Base-by-base conservation (phyloP, 257 asterid species). In the Euphrasia confusa region DNA sequence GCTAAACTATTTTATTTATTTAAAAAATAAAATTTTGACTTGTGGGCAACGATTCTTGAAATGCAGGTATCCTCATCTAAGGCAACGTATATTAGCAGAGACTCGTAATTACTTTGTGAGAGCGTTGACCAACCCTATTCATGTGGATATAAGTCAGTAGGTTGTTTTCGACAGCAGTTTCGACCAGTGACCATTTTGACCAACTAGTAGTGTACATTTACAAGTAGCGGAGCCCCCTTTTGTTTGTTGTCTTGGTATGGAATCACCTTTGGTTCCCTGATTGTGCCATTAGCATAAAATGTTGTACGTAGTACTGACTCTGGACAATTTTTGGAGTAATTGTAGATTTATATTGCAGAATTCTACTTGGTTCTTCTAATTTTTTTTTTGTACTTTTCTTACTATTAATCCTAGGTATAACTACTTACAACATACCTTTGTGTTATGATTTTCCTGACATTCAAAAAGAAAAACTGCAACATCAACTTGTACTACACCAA, bases 31-130 rank as follows among this genome's bases (percentile, higher is more conserved):
- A 21, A 0, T 45, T 45, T 17, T 57, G 10, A n/a, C 13, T 17
- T n/a, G 32, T 62, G 32, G 27, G 47, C 13, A 4, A 35, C 42
- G 42, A 3, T 37, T 26, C 9, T 12, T 67, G 70, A 10, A 44
- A 32, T 67, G 80, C 86, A 93, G 99, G 90, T 89, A 84, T 58
- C 54, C 80, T 0, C 82, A 79, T 65, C 75, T 93, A 75, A 87
- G 87, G 68, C 80, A 82, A 35, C 89, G 91, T 4, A 78, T 89
- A 53, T 74, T 87, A 65, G 90, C 95, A 0, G 97, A 89, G 75
- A 87, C 94, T 11, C 93, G 83, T 13, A 81, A 71, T 71, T 93
- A 89, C 76, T 93, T 93, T 65, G 76, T 77, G 49, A 75, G 88
- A 72, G 77, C 78, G 26, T 87, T 89, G 71, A 77, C 83, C 21